A percentile compares a stretch with the other conserved stretches of the same genome.
Conservation (phyloP, 225 moss, liverwort and hornwort genomes). For the Polytrichum formosum region DNA sequence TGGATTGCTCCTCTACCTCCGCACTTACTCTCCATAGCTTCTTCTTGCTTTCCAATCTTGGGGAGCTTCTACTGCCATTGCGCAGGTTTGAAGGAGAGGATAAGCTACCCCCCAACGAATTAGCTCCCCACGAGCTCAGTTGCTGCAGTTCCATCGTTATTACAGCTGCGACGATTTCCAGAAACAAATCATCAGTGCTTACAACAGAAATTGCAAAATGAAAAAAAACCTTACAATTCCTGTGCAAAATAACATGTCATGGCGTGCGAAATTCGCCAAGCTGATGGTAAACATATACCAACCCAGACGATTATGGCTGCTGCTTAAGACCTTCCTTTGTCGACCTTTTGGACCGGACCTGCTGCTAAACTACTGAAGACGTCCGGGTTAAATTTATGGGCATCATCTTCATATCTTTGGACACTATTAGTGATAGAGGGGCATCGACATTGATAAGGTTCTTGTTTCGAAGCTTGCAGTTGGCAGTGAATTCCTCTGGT, state of each 20-base stretch:
- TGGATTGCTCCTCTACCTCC: constrained; percentile 40
- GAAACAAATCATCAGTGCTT: background rate
- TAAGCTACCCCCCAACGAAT: background rate
- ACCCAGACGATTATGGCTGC: no score
- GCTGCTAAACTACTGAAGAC: background rate
- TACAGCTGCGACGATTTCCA: background rate
- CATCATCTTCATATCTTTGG: no score
- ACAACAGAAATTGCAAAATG: background rate
- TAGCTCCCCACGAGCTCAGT: constrained; percentile 15
- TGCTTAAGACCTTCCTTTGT: background rate
- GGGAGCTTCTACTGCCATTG: constrained; percentile 6
- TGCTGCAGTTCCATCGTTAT: constrained; percentile 44
- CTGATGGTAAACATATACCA: no score
- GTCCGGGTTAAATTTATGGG: no score
- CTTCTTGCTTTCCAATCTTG: constrained; percentile 10
- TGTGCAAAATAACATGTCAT: background rate
- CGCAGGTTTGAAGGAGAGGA: constrained; percentile 9
- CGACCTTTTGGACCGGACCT: background rate
- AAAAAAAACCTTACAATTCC: background rate
- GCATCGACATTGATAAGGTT: no score
- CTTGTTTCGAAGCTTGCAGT: no score
- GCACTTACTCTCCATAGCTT: constrained; percentile 27
- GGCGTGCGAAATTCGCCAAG: no score
- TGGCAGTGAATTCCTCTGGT: no score
- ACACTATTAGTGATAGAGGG: no score